A percentile compares a stretch with the other conserved stretches of the same genome.
Conservation (phyloP, 495 filamentous ascomycete genomes). For the Hyaloscypha hepaticicola region DNA sequence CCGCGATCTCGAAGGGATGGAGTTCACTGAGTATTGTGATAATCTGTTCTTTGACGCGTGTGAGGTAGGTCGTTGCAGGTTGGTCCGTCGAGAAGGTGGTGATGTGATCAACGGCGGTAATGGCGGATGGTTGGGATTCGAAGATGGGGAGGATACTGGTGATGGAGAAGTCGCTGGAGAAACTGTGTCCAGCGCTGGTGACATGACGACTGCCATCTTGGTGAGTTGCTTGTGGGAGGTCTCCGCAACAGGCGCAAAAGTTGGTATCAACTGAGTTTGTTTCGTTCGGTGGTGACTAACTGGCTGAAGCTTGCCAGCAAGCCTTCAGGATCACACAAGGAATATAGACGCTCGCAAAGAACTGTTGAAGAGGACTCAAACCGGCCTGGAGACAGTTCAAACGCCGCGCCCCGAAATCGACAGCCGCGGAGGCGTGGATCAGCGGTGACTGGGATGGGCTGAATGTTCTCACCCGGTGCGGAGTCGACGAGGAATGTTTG, state of each 20-base stretch:
- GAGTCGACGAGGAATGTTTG: conserved; percentile 18
- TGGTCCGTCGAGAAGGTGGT: conserved; percentile 54
- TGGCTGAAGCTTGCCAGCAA: conserved; percentile 25
- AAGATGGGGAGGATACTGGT: conserved; percentile 48
- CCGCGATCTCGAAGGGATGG: conserved; percentile 69
- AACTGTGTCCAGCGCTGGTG: conserved; percentile 41
- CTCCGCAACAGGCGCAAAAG: neutral
- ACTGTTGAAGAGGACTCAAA: conserved; percentile 5
- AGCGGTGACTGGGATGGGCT: neutral
- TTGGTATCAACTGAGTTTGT: conserved; percentile 2
- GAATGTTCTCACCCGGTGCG: no score
- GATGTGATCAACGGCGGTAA: conserved; percentile 65
- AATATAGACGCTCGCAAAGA: conserved; percentile 19
- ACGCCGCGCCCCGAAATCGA: conserved; percentile 14
- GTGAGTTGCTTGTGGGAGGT: neutral
- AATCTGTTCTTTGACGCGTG: conserved; percentile 68
- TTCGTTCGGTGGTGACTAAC: conserved; percentile 15
- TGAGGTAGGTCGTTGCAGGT: conserved; percentile 64
- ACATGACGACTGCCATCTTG: conserved; percentile 55
- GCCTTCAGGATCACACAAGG: conserved; percentile 13
- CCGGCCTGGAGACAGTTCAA: conserved; percentile 6
- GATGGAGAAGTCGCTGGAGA: conserved; percentile 54
- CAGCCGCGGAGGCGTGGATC: neutral
- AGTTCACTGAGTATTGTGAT: conserved; percentile 64
- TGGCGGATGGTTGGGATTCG: conserved; percentile 56